These are phyloP conservation scores for Paratrimastix pyriformis DNA, from an alignment of 78 protist genomes.

Conservation along the genomic window DNA sequence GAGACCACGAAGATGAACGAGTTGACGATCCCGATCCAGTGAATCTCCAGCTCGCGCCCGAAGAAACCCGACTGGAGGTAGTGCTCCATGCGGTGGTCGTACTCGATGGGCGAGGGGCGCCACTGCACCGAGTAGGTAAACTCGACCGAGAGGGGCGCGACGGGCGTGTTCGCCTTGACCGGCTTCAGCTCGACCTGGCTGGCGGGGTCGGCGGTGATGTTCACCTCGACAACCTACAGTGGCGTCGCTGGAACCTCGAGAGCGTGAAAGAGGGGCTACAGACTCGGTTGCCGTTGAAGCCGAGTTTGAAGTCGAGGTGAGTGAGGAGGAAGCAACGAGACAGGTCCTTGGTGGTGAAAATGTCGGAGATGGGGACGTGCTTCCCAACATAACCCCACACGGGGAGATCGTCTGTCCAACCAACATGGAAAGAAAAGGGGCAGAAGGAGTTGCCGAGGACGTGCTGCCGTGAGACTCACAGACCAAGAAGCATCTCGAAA, in stretches of 20 bases:
- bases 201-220: conserved; percentile 25
- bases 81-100: conserved; percentile 28
- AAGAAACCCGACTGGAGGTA: conserved; percentile 29
- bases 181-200: conserved; percentile 8
- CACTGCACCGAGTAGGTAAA: conserved; percentile 81
- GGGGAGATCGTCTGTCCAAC: conserved; percentile 43
- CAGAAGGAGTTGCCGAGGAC: background rate
- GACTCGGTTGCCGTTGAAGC: conserved; percentile 72
- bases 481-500: conserved; percentile 69
- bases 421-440: conserved; percentile 33
- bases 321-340: conserved; percentile 54
- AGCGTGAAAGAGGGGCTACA: background rate
- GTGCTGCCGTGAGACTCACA: background rate
- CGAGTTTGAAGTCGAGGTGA: conserved; percentile 70
- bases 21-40: conserved; percentile 9
- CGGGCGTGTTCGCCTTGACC: conserved; percentile 11
- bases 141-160: conserved; percentile 19
- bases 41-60: conserved; percentile 70
- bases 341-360: background rate
- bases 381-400: conserved; percentile 51
- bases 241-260: background rate
- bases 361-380: background rate
- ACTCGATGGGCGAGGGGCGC: conserved; percentile 42
- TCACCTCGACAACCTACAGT: conserved; percentile 25
- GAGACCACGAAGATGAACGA: background rate